These are phyloP conservation scores for Mycosphaerelloides madeirae DNA, from an alignment of 2,329 filamentous ascomycete species.

Conservation along the genomic window DNA sequence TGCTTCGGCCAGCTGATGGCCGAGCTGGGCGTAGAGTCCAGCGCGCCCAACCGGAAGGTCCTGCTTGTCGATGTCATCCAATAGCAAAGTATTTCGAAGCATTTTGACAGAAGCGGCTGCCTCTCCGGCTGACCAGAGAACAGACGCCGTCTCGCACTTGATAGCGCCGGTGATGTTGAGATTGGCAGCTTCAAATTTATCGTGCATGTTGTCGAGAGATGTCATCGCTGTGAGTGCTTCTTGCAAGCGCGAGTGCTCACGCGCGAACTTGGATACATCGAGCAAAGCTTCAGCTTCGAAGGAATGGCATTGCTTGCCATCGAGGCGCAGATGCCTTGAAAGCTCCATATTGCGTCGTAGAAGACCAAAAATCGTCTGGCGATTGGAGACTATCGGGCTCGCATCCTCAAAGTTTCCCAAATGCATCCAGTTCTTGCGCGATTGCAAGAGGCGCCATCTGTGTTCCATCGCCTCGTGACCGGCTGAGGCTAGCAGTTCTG, in stretches of 20 bases:
- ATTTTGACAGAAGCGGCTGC: conserved; percentile 83
- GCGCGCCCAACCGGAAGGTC: conserved; percentile 67
- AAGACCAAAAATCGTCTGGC: conserved; percentile 76
- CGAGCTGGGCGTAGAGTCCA: conserved; percentile 80
- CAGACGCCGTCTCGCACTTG: conserved; percentile 77
- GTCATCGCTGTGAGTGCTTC: conserved; percentile 84
- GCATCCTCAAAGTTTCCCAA: conserved; percentile 67
- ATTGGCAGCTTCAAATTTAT: conserved; percentile 63
- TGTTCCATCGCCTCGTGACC: conserved; percentile 57
- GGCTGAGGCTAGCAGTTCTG: conserved; percentile 65
- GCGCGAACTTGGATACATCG: conserved; percentile 67
- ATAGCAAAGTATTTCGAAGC: conserved; percentile 67
- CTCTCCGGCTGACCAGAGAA: conserved; percentile 92
- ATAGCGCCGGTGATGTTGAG: conserved; percentile 72
- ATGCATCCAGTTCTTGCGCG: conserved; percentile 68
- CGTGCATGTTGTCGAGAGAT: conserved; percentile 71
- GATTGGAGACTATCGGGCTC: conserved; percentile 72
- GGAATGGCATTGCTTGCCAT: conserved; percentile 59
- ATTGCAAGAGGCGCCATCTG: conserved; percentile 59
- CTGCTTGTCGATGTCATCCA: conserved; percentile 61
- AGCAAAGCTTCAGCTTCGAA: conserved; percentile 75
- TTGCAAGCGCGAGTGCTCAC: conserved; percentile 75
- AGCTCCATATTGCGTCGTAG: conserved; percentile 67
- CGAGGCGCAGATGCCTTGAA: conserved; percentile 56
- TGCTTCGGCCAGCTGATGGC: conserved; percentile 82